Base-by-base conservation (phyloP, 2,329 filamentous ascomycete species). In the Bipolaris bicolor region DNA sequence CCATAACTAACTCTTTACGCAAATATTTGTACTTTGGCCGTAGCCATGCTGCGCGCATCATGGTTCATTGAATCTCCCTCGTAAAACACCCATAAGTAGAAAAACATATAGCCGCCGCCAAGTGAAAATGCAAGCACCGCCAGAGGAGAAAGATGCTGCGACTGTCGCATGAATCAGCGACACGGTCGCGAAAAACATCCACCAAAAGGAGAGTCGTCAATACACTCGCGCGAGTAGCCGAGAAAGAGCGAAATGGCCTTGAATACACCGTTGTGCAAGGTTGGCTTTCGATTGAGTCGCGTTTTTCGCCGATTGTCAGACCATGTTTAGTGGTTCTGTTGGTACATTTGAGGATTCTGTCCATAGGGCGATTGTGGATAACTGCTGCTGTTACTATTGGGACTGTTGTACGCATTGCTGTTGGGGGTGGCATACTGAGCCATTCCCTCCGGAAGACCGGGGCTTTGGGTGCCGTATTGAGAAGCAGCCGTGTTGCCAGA, bases 341-440 rank as follows among this genome's bases (percentile, higher is more conserved):
- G 76, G 66, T 83, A 82, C 71, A 81, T 81, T 65, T 81, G 76
- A 51, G 80, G 74, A 66, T 78, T 78, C 60, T 76, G 73, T 64
- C 79, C 78, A 66, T 83, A 83, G 15, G 81, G 80, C 57, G 80
- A 82, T 65, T 81, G 80, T 24, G 81, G 80, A 64, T 82, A 83
- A 73, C 79, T 81, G 67, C 69, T 77, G 68, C 74, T 78, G 71
- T 75, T 76, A 76, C 65, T 76, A 74, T 70, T 72, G 47, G 70
- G 66, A 71, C 73, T 78, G 68, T 77, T 70, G 69, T 81, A 81
- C 62, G 78, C 73, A 65, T 77, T 75, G 59, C 73, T 74, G 63
- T 70, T 74, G 56, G 73, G 70, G 64, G 72, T 73, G 60, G 70
- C 74, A 72, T 83, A 82, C 75, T 82, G 80, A 65, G 77, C 77